phyloP scores from a whole-genome alignment of 164 flowering plant genomes.

The Magnolia officinalis region DNA sequence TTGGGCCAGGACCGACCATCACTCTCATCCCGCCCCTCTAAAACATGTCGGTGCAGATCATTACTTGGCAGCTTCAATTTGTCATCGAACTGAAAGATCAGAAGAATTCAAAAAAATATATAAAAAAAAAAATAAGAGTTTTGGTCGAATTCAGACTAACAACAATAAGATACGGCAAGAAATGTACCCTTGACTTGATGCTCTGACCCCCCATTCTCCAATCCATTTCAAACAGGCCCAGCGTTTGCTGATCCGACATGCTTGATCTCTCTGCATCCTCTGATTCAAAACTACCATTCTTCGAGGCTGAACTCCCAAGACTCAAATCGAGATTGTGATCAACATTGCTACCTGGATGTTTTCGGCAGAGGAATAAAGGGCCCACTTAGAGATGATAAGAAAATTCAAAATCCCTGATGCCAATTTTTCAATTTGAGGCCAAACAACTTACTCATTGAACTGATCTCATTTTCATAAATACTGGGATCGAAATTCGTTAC shows the following conservation, averaged over 20 bases:
- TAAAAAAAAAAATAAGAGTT: neutral
- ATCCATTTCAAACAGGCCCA: slow-evolving; percentile 21
- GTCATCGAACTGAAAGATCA: slow-evolving; percentile 3
- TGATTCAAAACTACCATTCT: slow-evolving; percentile 21
- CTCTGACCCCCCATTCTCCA: slow-evolving; percentile 28
- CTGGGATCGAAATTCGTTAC: slow-evolving; percentile 96
- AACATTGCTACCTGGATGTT: slow-evolving; percentile 21
- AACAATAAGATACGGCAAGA: neutral
- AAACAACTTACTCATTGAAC: slow-evolving; percentile 35
- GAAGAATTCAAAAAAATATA: too few species aligned
- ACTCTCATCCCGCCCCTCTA: slow-evolving; percentile 22
- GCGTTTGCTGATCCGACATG: neutral
- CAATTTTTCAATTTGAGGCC: neutral
- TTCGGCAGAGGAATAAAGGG: neutral
- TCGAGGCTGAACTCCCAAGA: slow-evolving; percentile 60
- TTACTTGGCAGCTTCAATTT: slow-evolving; percentile 14
- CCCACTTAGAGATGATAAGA: neutral
- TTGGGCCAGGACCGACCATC: slow-evolving; percentile 32
- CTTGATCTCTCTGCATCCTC: slow-evolving; percentile 14
- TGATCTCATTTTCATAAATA: slow-evolving; percentile 70
- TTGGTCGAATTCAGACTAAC: neutral
- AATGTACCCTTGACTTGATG: slow-evolving; percentile 20
- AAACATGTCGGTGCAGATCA: slow-evolving; percentile 7
- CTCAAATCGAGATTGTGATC: slow-evolving; percentile 82
- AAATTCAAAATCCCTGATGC: neutral